Evolutionary conservation across 2,329 filamentous ascomycete species (phyloP).

Genomic region (Aspergillus fructus): DNA sequence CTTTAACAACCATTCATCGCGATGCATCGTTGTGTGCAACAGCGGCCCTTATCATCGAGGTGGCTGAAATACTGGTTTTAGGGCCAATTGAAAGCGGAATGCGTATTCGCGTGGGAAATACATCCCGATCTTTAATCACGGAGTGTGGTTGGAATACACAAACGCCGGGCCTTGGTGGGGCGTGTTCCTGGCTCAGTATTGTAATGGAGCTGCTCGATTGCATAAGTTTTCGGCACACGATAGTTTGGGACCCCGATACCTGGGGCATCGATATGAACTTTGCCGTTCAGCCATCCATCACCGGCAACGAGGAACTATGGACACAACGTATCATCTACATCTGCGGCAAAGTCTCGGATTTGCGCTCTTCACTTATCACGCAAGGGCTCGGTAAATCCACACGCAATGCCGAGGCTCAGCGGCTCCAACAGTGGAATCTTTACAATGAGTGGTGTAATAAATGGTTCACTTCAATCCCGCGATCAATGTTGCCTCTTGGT

Average conservation of each 20-base stretch:
- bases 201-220: constrained; percentile 88
- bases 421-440: constrained; percentile 73
- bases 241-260: constrained; percentile 84
- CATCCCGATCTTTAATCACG: constrained; percentile 80
- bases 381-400: not conserved
- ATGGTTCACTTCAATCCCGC: constrained; percentile 76
- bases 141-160: constrained; percentile 86
- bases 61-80: constrained; percentile 91
- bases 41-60: constrained; percentile 82
- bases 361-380: constrained; percentile 47
- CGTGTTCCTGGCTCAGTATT: constrained; percentile 93
- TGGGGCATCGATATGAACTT: constrained; percentile 86
- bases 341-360: constrained; percentile 82
- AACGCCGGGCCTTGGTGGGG: constrained; percentile 74
- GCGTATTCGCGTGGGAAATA: constrained; percentile 80
- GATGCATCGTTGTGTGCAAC: constrained; percentile 83
- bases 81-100: constrained; percentile 78
- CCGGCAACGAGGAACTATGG: constrained; percentile 77
- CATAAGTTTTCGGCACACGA: constrained; percentile 75
- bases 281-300: constrained; percentile 49
- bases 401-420: constrained; percentile 59
- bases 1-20: constrained; percentile 78
- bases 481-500: constrained; percentile 83
- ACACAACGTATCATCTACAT: constrained; percentile 87
- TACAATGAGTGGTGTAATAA: constrained; percentile 79